Conservation (phyloP, 805 yeast species). For the Diddensiella caesifluorescens region DNA sequence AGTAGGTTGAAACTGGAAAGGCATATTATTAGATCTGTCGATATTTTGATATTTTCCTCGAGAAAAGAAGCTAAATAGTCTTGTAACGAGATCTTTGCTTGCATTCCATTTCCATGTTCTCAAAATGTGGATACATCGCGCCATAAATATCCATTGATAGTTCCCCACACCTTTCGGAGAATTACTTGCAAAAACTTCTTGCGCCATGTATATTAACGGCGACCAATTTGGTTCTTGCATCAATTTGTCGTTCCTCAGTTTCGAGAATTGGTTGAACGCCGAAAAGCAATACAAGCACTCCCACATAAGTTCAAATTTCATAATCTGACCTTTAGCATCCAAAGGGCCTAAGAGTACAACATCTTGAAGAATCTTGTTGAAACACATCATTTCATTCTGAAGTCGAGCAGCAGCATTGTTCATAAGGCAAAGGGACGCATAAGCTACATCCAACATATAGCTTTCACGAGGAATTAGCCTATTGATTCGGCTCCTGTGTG, state of each 20-base stretch:
- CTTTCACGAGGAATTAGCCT: background rate
- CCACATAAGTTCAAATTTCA: too few species aligned
- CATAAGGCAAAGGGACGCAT: background rate
- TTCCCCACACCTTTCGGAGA: background rate
- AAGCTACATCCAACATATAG: conserved; percentile 1
- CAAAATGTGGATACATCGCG: conserved; percentile 4
- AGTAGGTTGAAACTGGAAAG: background rate
- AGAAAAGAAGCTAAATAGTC: conserved; percentile 6
- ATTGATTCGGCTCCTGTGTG: background rate
- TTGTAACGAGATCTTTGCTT: background rate
- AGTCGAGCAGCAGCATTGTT: background rate
- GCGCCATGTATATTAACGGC: too few species aligned
- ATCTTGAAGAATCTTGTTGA: too few species aligned
- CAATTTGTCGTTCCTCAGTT: too few species aligned
- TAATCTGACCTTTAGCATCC: too few species aligned
- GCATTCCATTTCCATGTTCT: conserved; percentile 8
- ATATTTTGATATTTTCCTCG: conserved; percentile 5
- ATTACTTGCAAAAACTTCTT: background rate
- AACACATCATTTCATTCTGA: too few species aligned
- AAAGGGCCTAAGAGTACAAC: too few species aligned
- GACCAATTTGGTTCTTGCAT: too few species aligned
- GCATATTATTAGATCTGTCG: background rate
- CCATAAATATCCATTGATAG: background rate
- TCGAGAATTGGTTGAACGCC: too few species aligned
- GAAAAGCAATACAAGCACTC: too few species aligned